phyloP scores from a whole-genome alignment of 163 green algal species.

The Scenedesmus sp. region DNA sequence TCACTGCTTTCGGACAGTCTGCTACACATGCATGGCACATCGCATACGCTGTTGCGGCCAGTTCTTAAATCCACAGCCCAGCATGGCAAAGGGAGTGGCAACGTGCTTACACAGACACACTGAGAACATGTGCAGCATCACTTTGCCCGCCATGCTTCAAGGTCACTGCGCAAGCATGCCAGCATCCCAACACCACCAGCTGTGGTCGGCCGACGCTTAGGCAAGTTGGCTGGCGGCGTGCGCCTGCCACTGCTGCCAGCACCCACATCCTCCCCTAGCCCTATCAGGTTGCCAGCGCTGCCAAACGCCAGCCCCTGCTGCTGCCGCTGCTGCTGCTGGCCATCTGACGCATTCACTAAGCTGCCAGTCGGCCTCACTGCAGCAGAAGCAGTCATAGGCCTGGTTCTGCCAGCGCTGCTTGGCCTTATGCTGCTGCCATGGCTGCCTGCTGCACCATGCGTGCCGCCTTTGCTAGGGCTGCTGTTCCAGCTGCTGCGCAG shows the following conservation, averaged over 20 bases:
- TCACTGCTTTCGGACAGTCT: too few species aligned
- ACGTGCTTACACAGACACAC: neutral
- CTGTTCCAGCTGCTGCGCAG: slow-evolving; percentile 11
- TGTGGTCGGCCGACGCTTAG: slow-evolving; percentile 27
- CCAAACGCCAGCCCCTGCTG: neutral
- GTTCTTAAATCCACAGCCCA: too few species aligned
- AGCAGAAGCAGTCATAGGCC: slow-evolving; percentile 12
- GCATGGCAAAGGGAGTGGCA: neutral
- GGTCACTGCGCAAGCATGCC: neutral
- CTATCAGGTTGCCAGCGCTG: neutral
- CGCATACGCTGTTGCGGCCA: too few species aligned
- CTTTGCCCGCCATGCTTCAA: slow-evolving; percentile 31
- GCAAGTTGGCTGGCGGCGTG: neutral
- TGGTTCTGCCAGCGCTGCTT: slow-evolving; percentile 7
- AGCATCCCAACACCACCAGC: slow-evolving; percentile 43
- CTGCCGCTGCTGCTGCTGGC: neutral
- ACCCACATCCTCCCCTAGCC: slow-evolving; percentile 1
- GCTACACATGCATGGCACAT: too few species aligned
- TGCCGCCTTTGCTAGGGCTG: neutral
- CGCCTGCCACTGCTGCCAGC: neutral
- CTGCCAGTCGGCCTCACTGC: neutral
- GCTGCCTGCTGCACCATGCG: neutral
- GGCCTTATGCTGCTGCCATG: neutral
- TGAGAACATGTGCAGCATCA: neutral
- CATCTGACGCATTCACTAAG: neutral